A percentile compares a stretch with the other conserved stretches of the same genome.
Evolutionary conservation across 2,329 filamentous ascomycete genomes (phyloP).

Genomic region (Aspergillus texensis): DNA sequence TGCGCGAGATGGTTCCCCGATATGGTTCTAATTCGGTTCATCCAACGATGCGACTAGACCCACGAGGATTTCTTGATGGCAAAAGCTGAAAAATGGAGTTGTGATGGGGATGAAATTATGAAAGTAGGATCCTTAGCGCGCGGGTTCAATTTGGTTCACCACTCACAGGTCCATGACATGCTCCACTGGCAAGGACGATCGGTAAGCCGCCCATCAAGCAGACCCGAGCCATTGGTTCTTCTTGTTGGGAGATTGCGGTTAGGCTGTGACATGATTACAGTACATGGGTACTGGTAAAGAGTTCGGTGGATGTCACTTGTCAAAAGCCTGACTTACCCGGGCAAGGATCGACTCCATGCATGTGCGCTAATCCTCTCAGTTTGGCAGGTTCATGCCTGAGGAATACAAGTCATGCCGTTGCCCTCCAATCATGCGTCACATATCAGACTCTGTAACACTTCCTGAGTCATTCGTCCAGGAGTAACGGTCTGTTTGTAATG

Average conservation of each 20-base stretch:
- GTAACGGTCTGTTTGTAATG: neutral
- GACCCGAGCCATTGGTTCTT: constrained; percentile 19
- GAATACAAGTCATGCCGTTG: neutral
- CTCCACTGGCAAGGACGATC: constrained; percentile 22
- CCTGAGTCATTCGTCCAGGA: neutral
- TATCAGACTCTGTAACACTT: neutral
- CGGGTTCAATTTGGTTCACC: constrained; percentile 18
- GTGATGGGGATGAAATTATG: constrained; percentile 6
- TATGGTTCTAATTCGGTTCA: neutral
- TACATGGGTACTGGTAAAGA: neutral
- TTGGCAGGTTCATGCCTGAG: neutral
- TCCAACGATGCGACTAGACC: neutral
- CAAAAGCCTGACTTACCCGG: neutral
- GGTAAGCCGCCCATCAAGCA: constrained; percentile 15
- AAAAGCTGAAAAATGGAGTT: constrained; percentile 17
- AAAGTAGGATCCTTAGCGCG: constrained; percentile 5
- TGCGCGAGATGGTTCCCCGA: neutral
- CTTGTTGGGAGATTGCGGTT: constrained; percentile 5
- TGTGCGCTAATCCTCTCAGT: neutral
- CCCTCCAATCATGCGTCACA: neutral
- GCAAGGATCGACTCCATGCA: constrained; percentile 2
- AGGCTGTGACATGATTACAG: constrained; percentile 1
- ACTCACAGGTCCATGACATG: constrained; percentile 10
- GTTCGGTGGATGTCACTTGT: constrained; percentile 2
- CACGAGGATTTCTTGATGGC: neutral